phyloP scores from a whole-genome alignment of 306 rosid species.

The Purshia tridentata region DNA sequence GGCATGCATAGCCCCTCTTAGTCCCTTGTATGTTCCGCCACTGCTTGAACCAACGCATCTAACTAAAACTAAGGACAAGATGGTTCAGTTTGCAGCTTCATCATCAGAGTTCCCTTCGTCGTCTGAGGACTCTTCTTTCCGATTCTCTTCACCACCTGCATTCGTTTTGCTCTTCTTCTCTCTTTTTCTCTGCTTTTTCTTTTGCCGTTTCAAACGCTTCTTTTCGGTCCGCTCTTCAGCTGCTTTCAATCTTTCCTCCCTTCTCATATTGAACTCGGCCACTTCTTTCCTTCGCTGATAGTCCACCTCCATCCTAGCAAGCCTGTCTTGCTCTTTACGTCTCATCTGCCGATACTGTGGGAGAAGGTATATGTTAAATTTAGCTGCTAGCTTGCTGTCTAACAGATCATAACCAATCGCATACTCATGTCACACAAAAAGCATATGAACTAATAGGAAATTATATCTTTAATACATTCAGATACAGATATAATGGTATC shows the following conservation, averaged over 20 bases:
- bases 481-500: background rate
- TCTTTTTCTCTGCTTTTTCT: constrained; percentile 76
- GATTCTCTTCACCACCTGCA: constrained; percentile 46
- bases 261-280: constrained; percentile 71
- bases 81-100: constrained; percentile 39
- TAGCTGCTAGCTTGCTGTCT: background rate
- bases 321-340: constrained; percentile 92
- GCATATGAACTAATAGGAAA: background rate
- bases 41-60: background rate
- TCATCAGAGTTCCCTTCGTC: constrained; percentile 56
- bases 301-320: constrained; percentile 89
- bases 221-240: constrained; percentile 84
- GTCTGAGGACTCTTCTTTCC: constrained; percentile 58
- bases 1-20: no score
- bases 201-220: constrained; percentile 82
- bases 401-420: background rate
- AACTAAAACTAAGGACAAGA: background rate
- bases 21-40: no score
- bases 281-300: constrained; percentile 72
- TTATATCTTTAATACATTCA: background rate
- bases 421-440: background rate
- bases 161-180: constrained; percentile 60
- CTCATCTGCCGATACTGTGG: constrained; percentile 92
- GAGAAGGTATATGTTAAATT: background rate
- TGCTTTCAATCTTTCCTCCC: constrained; percentile 84